Base-by-base conservation (phyloP, 164 flowering plant species). In the Malania oleifera region DNA sequence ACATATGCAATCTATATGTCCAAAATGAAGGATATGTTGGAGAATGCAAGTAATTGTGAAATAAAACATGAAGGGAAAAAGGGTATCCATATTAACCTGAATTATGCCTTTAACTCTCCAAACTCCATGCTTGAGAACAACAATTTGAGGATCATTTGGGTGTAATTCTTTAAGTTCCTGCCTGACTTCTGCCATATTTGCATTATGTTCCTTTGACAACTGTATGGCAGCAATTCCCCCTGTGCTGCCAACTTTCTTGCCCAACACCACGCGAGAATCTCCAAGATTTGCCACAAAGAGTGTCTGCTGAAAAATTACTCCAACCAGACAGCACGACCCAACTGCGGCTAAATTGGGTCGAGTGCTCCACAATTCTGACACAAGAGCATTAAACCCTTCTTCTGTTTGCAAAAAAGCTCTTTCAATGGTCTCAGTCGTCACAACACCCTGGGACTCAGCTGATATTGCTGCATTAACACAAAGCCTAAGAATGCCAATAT, bases 21-120 rank as follows among this genome's bases (percentile, higher is more conserved):
- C 15, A 40, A 39, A 40, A 18, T 24, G 8, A 52, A 48, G 43
- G 52, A 4, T 31, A 31, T 31, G 35, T 43, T 22, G 35, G 31
- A 62, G 29, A 62, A 45, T 43, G 2, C 49, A 27, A 41, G 18
- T 9, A 15, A 14, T 14, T 15, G 26, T 1, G 14, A 63, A 18
- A 53, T 37, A 50, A 39, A 12, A 29, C 8, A 40, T 26, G 18
- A 47, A 44, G 24, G 2, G 2, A 27, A 19, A 29, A n/a, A 28
- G 3, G 47, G 55, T 7, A 18, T 17, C 10, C 39, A 68, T 45
- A 29, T 20, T 62, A 43, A 86, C 96, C 96, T 89, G 96, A 74
- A 89, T 89, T 50, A 86, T 82, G 56, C 96, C 96, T 68, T 89
- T 89, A 17, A 89, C 91, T 68, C 91, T 80, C 96, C 96, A 89